A percentile compares a stretch with the other conserved stretches of the same genome.
phyloP scores from a whole-genome alignment of 257 asterid genomes.

The Plantago elongata region DNA sequence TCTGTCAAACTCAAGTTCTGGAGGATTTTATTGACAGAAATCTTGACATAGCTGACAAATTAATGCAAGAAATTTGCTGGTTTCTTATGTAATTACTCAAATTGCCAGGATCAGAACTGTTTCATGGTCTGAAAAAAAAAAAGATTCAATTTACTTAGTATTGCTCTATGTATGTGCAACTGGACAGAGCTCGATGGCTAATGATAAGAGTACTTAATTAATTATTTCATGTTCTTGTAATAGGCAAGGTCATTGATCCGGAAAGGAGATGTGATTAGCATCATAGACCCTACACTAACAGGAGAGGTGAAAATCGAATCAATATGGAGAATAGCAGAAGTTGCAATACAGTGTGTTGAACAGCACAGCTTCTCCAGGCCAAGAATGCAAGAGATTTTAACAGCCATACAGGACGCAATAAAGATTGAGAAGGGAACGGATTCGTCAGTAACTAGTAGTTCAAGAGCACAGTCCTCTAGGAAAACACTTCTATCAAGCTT shows the following conservation, averaged over 20 bases:
- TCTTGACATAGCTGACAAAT: too few relatives aligned
- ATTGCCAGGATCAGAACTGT: too few relatives aligned
- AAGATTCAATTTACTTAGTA: too few relatives aligned
- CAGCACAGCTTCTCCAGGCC: constrained; percentile 77
- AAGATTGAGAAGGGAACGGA: constrained; percentile 82
- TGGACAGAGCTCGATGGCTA: too few relatives aligned
- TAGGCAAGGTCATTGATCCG: constrained; percentile 89
- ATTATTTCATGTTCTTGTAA: constrained; percentile 12
- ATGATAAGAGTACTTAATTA: background rate
- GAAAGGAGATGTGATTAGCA: constrained; percentile 88
- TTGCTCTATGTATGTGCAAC: too few relatives aligned
- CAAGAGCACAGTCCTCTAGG: constrained; percentile 73
- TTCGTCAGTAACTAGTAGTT: constrained; percentile 38
- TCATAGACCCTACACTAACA: constrained; percentile 56
- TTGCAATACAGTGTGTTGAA: constrained; percentile 85
- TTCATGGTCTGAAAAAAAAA: too few relatives aligned
- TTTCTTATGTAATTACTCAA: too few relatives aligned
- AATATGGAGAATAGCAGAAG: constrained; percentile 87
- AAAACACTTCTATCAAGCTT: constrained; percentile 87
- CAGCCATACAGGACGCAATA: constrained; percentile 78
- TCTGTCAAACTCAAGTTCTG: background rate
- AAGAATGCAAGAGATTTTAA: constrained; percentile 81
- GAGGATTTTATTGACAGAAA: too few relatives aligned
- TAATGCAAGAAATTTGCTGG: too few relatives aligned
- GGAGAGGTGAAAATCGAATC: constrained; percentile 76